Evolutionary conservation across 2,329 filamentous ascomycete genomes (phyloP), one percentile per base, ranked within the genome.

Genomic region (Xylaria arbuscula): DNA sequence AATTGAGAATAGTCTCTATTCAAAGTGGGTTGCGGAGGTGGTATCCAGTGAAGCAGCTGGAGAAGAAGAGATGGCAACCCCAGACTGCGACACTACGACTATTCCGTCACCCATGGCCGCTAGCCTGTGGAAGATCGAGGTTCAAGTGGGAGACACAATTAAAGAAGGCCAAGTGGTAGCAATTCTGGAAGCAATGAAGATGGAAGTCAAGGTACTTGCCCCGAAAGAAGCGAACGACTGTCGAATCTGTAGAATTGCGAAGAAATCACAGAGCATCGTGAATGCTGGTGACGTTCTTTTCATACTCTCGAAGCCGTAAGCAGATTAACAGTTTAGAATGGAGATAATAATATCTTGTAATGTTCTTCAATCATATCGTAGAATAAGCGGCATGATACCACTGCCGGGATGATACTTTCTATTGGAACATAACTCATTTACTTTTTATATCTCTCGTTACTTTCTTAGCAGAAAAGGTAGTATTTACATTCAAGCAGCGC

Each of bases 171-270:
- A 86, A 28, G 73, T 81, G 0, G 79, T 84, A 0, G 76, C 81
- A 1, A 83, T 87, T 2, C 77, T 88, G 2, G 86, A 88, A 65
- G 85, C 86, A 0, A 88, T 88, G 86, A 88, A 88, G 74, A 82
- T 88, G 79, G 86, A 88, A 71, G 85, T 88, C 66, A 66, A 62
- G 32, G 50, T 66, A 17, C 28, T 66, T 5, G 57, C 61, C 32
- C 53, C 61, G 22, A 64, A 57, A 50, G 61, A 64, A 51, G 61
- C 53, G 34, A 11, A 54, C 5, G 54, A 9, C 8, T 47, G 53
- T 15, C 61, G 22, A 10, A 8, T 64, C 34, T 34, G 22, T 22
- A 42, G n/a, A 34, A 57, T 64, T 7, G 19, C 45, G 15, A 64
- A 57, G 45, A 42, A 42, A 42, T 17, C 22, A 11, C 42, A 51